Conservation (phyloP, 75 land plant genomes). For the Sequoiadendron giganteum region DNA sequence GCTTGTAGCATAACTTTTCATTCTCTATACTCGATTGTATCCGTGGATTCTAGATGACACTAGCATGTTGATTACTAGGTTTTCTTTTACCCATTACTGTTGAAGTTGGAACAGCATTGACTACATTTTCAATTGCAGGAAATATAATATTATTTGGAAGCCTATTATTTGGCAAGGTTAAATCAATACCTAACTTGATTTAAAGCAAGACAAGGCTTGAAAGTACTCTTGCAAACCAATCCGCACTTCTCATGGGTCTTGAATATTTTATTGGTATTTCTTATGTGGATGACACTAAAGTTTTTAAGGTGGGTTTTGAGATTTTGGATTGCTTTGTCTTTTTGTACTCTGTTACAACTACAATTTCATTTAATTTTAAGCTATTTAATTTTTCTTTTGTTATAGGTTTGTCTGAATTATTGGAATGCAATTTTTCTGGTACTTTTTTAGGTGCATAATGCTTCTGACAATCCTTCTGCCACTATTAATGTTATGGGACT, state of each 20-base stretch:
- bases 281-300: no score
- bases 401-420: conserved; percentile 96
- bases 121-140: background rate
- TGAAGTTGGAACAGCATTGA: background rate
- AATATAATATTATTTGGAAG: background rate
- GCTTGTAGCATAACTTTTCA: background rate
- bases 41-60: background rate
- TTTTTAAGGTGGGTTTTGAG: background rate
- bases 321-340: background rate
- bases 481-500: conserved; percentile 61
- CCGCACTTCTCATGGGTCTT: no score
- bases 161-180: background rate
- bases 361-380: background rate
- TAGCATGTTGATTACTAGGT: background rate
- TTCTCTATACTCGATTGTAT: background rate
- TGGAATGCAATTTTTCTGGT: conserved; percentile 89
- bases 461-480: conserved; percentile 67
- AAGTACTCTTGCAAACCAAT: background rate
- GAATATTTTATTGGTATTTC: no score
- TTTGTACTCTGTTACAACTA: background rate
- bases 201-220: background rate
- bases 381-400: background rate
- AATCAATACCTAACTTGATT: background rate
- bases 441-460: conserved; percentile 79
- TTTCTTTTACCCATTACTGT: background rate